Percentiles rank a stretch among this genome's conserved stretches.
These are phyloP conservation scores for Solanum piurae DNA, from an alignment of 257 asterid species.

Conservation along the genomic window DNA sequence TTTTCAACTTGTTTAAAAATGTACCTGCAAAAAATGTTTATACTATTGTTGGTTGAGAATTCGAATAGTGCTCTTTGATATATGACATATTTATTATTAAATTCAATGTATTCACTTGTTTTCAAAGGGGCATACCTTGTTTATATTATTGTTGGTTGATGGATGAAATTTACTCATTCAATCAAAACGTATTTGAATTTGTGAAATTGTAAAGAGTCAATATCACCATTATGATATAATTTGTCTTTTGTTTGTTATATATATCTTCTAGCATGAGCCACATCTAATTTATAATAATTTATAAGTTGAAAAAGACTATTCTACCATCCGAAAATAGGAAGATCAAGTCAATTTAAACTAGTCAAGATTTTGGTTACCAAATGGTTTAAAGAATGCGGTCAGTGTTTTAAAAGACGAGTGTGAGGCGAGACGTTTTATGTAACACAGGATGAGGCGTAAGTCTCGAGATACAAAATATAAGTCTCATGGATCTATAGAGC, in stretches of 20 bases:
- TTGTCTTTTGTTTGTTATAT: neutral
- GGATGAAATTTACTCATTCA: neutral
- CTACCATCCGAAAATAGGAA: neutral
- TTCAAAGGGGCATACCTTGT: neutral
- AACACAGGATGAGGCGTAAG: too few relatives aligned
- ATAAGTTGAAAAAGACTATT: neutral
- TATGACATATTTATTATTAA: neutral
- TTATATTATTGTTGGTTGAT: neutral
- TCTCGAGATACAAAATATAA: too few relatives aligned
- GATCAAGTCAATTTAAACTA: neutral
- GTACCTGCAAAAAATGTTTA: neutral
- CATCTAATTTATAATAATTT: neutral
- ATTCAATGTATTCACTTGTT: neutral
- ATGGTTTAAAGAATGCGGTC: neutral
- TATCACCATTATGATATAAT: too few relatives aligned
- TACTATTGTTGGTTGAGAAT: neutral
- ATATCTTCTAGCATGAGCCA: neutral
- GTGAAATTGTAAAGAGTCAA: neutral
- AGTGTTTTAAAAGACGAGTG: neutral
- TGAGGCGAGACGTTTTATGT: neutral
- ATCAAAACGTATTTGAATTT: neutral
- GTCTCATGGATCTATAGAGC: neutral
- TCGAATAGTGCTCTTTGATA: neutral
- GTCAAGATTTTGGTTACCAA: neutral
- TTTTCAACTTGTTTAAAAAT: neutral